Evolutionary conservation across 75 land plant species (phyloP).

Genomic region (Adiantum capillusveneris): DNA sequence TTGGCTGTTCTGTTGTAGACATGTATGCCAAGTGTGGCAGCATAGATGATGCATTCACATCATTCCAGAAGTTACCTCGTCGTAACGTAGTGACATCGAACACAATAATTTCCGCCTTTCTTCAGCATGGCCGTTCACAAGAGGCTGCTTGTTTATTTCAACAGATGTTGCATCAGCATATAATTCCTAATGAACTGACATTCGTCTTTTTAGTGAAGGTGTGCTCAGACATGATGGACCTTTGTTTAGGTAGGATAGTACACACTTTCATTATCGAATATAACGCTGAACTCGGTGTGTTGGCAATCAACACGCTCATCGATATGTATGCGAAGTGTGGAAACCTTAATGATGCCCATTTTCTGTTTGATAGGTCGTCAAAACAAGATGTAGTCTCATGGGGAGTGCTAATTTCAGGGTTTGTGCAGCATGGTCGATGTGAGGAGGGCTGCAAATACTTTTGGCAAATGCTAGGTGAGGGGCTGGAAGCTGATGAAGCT

Average conservation of each 20-base stretch:
- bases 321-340: slow-evolving; percentile 27
- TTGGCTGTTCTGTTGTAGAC: slow-evolving; percentile 9
- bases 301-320: slow-evolving; percentile 5
- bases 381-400: slow-evolving; percentile 19
- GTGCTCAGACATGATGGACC: slow-evolving; percentile 4
- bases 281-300: slow-evolving; percentile 1
- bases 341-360: slow-evolving; percentile 4
- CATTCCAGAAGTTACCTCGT: slow-evolving; percentile 34
- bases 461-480: slow-evolving; percentile 17
- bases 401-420: slow-evolving; percentile 20
- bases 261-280: slow-evolving; percentile 1
- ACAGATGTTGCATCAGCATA: slow-evolving; percentile 29
- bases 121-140: slow-evolving; percentile 43
- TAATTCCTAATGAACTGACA: slow-evolving; percentile 45
- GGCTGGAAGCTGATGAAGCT: slow-evolving; percentile 34
- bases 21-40: slow-evolving; percentile 55
- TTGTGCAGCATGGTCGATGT: slow-evolving; percentile 11
- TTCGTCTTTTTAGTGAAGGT: slow-evolving; percentile 54
- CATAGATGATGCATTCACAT: slow-evolving; percentile 42
- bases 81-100: slow-evolving; percentile 59
- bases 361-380: slow-evolving; percentile 6
- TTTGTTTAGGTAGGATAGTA: slow-evolving; percentile 3
- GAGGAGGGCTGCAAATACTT: slow-evolving; percentile 20
- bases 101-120: slow-evolving; percentile 57
- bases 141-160: slow-evolving; percentile 44